Conservation (phyloP, 1,284 basidiomycete species). For the Ustilago vetiveriae region DNA sequence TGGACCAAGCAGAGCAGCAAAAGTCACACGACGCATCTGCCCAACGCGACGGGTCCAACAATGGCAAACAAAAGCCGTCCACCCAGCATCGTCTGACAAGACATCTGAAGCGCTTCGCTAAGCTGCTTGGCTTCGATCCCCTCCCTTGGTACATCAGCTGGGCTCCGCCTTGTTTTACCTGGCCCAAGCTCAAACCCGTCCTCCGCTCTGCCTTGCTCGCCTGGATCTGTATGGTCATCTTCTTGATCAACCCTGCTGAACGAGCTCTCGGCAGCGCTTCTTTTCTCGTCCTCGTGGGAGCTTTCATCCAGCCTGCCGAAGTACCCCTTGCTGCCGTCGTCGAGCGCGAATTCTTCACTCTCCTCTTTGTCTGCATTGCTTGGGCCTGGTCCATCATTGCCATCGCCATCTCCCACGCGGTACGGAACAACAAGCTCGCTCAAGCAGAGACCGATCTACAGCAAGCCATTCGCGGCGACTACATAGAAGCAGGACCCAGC, state of each 20-base stretch:
- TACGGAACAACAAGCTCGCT: conserved; percentile 71
- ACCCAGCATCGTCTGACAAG: neutral
- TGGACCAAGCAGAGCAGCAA: conserved; percentile 25
- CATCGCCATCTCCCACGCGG: conserved; percentile 74
- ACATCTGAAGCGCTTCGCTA: conserved; percentile 16
- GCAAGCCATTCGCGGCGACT: conserved; percentile 28
- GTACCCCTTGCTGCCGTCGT: conserved; percentile 77
- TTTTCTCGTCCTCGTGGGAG: conserved; percentile 76
- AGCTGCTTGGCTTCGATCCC: conserved; percentile 25
- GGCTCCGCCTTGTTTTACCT: conserved; percentile 40
- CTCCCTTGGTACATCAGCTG: conserved; percentile 42
- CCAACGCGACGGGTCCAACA: conserved; percentile 11
- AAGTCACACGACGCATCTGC: neutral
- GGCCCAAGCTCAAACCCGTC: conserved; percentile 72
- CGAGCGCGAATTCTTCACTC: conserved; percentile 76
- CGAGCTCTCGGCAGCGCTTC: conserved; percentile 74
- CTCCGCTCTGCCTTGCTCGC: conserved; percentile 75
- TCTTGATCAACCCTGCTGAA: conserved; percentile 73
- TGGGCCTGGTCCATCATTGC: conserved; percentile 80
- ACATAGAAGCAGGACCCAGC: conserved; percentile 70
- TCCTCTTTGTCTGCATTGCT: conserved; percentile 71
- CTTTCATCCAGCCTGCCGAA: conserved; percentile 76
- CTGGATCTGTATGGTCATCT: conserved; percentile 75
- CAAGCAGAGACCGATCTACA: conserved; percentile 67
- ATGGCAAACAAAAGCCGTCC: conserved; percentile 21